Conservation (phyloP, 2,329 filamentous ascomycete species). For the Stachybotrys echinatus region DNA sequence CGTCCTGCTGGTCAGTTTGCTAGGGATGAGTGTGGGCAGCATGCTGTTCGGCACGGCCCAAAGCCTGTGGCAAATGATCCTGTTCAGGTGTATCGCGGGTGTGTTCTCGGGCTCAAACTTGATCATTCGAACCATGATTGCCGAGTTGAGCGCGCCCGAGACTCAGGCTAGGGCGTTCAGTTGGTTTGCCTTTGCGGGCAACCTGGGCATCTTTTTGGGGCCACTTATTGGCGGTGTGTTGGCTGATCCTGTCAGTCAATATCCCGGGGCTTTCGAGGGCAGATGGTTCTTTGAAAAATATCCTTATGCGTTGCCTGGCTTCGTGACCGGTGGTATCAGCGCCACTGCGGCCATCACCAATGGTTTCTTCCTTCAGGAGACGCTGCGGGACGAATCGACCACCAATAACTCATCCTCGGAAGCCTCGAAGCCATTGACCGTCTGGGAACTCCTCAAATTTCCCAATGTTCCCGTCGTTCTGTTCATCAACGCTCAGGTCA, state of each 20-base stretch:
- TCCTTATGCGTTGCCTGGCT: conserved; percentile 50
- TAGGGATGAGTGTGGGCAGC: conserved; percentile 56
- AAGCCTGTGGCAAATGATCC: conserved; percentile 67
- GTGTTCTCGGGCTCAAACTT: conserved; percentile 70
- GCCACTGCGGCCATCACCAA: conserved; percentile 45
- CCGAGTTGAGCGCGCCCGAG: conserved; percentile 62
- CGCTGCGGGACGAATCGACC: conserved; percentile 27
- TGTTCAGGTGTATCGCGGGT: conserved; percentile 66
- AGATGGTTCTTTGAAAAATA: conserved; percentile 40
- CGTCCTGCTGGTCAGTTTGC: conserved; percentile 60
- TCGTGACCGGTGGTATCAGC: conserved; percentile 52
- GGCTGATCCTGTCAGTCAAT: conserved; percentile 61
- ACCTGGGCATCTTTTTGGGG: conserved; percentile 69
- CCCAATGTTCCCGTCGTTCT: conserved; percentile 64
- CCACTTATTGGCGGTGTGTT: conserved; percentile 65
- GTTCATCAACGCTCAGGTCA: conserved; percentile 59
- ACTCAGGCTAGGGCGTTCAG: conserved; percentile 72
- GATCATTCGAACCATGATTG: conserved; percentile 71
- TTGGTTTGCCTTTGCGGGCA: conserved; percentile 71
- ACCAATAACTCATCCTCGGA: conserved; percentile 1
- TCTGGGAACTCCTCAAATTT: conserved; percentile 44
- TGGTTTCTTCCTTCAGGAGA: conserved; percentile 59
- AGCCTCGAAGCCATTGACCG: conserved; percentile 10
- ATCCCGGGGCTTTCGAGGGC: conserved; percentile 46
- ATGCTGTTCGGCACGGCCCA: conserved; percentile 63